Evolutionary conservation across 805 yeast species (phyloP), one percentile per base, ranked within the genome.

Genomic region (Nakazawaea peltata): DNA sequence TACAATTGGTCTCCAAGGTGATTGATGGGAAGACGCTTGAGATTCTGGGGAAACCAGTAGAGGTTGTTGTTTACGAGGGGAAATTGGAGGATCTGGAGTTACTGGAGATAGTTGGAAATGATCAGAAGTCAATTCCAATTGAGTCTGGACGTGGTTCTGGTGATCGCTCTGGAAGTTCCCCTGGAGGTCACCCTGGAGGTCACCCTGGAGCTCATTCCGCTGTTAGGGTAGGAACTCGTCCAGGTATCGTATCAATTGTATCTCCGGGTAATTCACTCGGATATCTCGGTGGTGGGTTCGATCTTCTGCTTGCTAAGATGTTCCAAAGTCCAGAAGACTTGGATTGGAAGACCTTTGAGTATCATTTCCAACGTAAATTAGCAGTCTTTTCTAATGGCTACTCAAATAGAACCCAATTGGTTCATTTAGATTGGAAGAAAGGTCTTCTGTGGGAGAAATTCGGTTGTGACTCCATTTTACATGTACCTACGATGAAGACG

Each of bases 241-340:
- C 9, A 37, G 37, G 14, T n/a, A n/a, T n/a, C n/a, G 4, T 10
- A 41, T 63, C 47, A 2, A 54, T 71, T 13, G 61, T 71, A 2
- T 68, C 75, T 2, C 76, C 77, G 2, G 77, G 76, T 1, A 71
- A 71, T 40, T 63, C 72, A 2, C 54, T 62, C 34, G 76, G 75
- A 4, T 63, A 55, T 32, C 51, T 71, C 43, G 71, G 69, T 3
- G 77, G 77, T 2, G 77, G 77, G 1, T 67, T 70, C 45, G 77
- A 71, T 45, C 44, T 39, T 29, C 56, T 55, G 1, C 38, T 63
- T n/a, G 60, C 62, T 2, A 39, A 45, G 4, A 38, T 51, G 19
- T 61, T 54, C 37, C 25, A 25, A 14, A 14, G n/a, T 21, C 28
- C 28, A 16, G n/a, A n/a, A n/a, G n/a, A n/a, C n/a, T n/a, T n/a